Percentiles rank a stretch among this genome's conserved stretches.
Evolutionary conservation across 805 yeast genomes (phyloP).

Genomic region (Wilhelminamyces savonicus): DNA sequence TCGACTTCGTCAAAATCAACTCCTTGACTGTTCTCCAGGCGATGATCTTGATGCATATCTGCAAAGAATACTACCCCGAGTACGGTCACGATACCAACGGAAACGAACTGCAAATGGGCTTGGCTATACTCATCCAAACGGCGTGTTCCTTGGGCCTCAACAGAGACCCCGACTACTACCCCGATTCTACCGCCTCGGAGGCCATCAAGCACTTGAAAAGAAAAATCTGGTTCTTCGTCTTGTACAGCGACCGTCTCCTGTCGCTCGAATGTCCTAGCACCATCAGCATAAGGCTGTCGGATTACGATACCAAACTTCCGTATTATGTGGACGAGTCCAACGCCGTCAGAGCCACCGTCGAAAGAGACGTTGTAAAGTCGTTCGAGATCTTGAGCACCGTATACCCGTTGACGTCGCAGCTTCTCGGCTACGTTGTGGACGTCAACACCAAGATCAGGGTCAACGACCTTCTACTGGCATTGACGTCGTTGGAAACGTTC

Average conservation of each 20-base stretch:
- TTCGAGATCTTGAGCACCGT: slow-evolving; percentile 1
- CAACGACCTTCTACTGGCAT: slow-evolving; percentile 2
- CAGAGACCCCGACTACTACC: slow-evolving; percentile 9
- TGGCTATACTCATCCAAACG: slow-evolving; percentile 6
- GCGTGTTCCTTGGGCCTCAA: slow-evolving; percentile 7
- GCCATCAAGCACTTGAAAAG: slow-evolving; percentile 7
- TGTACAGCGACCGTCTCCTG: slow-evolving; percentile 7
- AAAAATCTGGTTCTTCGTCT: slow-evolving; percentile 10
- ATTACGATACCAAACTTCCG: slow-evolving; percentile 7
- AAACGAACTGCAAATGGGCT: no score
- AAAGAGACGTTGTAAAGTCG: slow-evolving; percentile 3
- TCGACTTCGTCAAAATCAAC: slow-evolving; percentile 4
- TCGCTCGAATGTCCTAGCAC: slow-evolving; percentile 8
- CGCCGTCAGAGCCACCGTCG: slow-evolving; percentile 5
- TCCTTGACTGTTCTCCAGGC: slow-evolving; percentile 13
- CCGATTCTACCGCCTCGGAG: slow-evolving; percentile 4
- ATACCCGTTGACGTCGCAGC: slow-evolving; percentile 2
- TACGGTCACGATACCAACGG: slow-evolving; percentile 5
- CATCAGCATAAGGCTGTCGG: slow-evolving; percentile 1
- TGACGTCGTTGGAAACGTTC: slow-evolving; percentile 6
- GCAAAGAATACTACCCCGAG: slow-evolving; percentile 9
- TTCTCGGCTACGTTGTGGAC: slow-evolving; percentile 6
- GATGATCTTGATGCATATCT: slow-evolving; percentile 7
- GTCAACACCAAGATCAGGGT: slow-evolving; percentile 3
- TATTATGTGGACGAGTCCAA: slow-evolving; percentile 5